Conservation (phyloP, 345 rosid species). For the Acer campestre region DNA sequence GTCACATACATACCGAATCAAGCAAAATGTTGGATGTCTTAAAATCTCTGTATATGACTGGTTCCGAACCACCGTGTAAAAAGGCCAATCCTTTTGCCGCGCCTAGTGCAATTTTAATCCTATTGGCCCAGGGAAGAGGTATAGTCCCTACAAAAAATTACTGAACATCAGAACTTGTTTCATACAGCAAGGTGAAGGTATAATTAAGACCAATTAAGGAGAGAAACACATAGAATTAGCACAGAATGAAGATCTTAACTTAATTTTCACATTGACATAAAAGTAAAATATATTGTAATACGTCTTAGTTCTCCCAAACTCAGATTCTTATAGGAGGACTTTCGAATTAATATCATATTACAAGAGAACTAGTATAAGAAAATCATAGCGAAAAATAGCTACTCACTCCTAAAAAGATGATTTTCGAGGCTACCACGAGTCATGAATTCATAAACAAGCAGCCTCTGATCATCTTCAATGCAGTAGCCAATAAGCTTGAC, state of each 20-base stretch:
- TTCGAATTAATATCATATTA: too few species aligned
- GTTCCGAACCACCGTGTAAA: conserved; percentile 87
- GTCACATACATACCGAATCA: conserved; percentile 61
- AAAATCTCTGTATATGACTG: conserved; percentile 97
- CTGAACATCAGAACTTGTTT: conserved; percentile 23
- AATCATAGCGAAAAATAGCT: neutral
- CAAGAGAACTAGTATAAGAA: conserved; percentile 3
- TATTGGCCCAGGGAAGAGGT: conserved; percentile 82
- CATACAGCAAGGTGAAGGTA: neutral
- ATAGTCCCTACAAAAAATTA: conserved; percentile 58
- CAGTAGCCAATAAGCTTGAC: conserved; percentile 94
- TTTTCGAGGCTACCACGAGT: conserved; percentile 98
- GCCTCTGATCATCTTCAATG: conserved; percentile 88
- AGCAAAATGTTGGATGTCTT: conserved; percentile 95
- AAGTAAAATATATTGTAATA: neutral
- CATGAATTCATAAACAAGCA: conserved; percentile 96
- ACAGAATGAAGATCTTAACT: neutral
- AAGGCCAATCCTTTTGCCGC: conserved; percentile 98
- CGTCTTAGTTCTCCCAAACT: neutral
- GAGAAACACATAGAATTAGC: neutral
- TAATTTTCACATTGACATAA: neutral
- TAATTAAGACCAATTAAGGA: conserved; percentile 22
- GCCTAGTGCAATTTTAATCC: conserved; percentile 90
- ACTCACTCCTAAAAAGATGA: conserved; percentile 95
- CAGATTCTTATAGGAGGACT: too few species aligned